These are phyloP conservation scores for Yamadazyma nakazawae DNA, from an alignment of 805 yeast species.

Conservation along the genomic window DNA sequence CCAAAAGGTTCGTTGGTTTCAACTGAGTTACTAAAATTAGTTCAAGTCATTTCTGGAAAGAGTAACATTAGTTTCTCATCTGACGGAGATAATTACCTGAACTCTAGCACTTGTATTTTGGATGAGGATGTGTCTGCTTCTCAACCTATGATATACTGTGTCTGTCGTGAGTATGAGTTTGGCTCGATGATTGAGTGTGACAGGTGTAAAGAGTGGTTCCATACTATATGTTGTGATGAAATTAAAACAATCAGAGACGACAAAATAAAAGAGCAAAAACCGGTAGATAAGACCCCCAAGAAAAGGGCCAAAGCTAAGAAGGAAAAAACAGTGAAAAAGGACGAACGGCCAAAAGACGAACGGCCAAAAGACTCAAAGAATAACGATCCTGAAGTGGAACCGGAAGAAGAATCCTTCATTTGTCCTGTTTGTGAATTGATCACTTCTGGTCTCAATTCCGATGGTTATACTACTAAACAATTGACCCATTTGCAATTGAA, in stretches of 20 bases:
- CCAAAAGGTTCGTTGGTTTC: neutral
- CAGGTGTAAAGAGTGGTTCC: conserved; percentile 70
- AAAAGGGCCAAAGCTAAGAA: conserved; percentile 2
- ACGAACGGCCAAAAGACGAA: conserved; percentile 1
- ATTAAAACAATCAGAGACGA: neutral
- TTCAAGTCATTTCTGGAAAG: conserved; percentile 15
- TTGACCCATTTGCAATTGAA: conserved; percentile 15
- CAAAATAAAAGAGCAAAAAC: neutral
- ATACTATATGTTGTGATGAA: conserved; percentile 47
- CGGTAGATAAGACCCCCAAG: neutral
- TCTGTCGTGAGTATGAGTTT: conserved; percentile 60
- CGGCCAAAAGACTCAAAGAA: neutral
- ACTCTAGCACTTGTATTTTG: conserved; percentile 18
- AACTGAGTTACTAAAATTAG: conserved; percentile 3
- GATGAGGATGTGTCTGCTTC: conserved; percentile 10
- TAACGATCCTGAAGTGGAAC: neutral
- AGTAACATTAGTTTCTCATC: conserved; percentile 23
- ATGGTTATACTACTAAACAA: conserved; percentile 15
- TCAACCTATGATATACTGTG: conserved; percentile 42
- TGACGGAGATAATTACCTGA: conserved; percentile 24
- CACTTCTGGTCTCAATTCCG: conserved; percentile 15
- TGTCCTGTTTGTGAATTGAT: conserved; percentile 32
- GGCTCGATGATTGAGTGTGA: conserved; percentile 71
- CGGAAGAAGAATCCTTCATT: conserved; percentile 17
- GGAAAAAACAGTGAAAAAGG: neutral